Evolutionary conservation across 192 early-diverging fungal species (phyloP), one percentile per base, ranked within the genome.

Genomic region (Gigaspora rosea): DNA sequence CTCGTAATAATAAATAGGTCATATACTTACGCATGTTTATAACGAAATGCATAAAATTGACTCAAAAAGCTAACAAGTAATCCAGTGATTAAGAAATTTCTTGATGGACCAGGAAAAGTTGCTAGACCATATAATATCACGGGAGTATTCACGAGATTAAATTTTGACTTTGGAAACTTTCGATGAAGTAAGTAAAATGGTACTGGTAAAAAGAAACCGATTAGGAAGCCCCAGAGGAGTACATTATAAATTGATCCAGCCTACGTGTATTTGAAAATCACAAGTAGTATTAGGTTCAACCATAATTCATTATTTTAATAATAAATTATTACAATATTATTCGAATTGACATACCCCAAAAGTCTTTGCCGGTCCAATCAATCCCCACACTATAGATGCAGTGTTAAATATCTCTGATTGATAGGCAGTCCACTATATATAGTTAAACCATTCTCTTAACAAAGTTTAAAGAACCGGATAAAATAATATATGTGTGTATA

Each of bases 371-470:
- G 90, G 90, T 41, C 84, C 88, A 71, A 91, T 79, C 12, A 84
- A 87, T 47, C 91, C 91, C 87, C 87, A 92, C 15, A 88, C 84
- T 33, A 90, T 80, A 11, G 87, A 81, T 20, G 88, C 87, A 32
- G 86, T 84, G 73, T 88, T 72, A 22, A 72, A 72, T 33, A 72
- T 10, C 57, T 57, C 52, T n/a, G 71, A 54, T 1, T 5, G 5
- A 58, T 41, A 41, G 32, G 33, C 71, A 18, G 71, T 1, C 54
- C 51, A 54, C 68, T 70, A 52, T 12, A 15, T 3, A 27, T 13
- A 41, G 2, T 41, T 3, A 12, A 15, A 32, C 0, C 27, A 32
- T 3, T 52, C n/a, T n/a, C n/a, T 51, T n/a, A 3, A 41, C 2
- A 52, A 51, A 16, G 12, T 5, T 27, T n/a, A 20, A 5, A 15